Conservation (phyloP, 2,329 filamentous ascomycete genomes). For the Stachybotrys elegans region DNA sequence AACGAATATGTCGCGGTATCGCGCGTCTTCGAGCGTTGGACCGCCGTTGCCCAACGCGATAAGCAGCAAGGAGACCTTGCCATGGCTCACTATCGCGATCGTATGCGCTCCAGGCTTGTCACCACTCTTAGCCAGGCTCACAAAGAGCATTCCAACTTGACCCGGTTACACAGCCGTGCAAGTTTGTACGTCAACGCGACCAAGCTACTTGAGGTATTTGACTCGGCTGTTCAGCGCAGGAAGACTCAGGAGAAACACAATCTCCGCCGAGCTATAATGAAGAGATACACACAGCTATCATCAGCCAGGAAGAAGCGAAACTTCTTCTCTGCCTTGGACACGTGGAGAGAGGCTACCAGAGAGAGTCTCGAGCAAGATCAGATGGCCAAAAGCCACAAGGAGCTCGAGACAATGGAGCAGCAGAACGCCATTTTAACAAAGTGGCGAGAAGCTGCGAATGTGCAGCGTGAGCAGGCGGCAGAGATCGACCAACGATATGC, state of each 20-base stretch:
- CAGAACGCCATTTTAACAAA: constrained; percentile 7
- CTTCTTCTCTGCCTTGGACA: constrained; percentile 24
- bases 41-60: constrained; percentile 6
- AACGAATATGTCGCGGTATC: constrained; percentile 24
- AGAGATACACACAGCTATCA: constrained; percentile 28
- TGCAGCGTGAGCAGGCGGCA: constrained; percentile 12
- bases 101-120: constrained; percentile 10
- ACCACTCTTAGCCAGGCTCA: constrained; percentile 9
- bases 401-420: constrained; percentile 8
- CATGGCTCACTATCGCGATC: constrained; percentile 7
- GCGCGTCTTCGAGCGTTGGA: constrained; percentile 23
- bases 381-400: constrained; percentile 11
- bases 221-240: constrained; percentile 16
- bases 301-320: constrained; percentile 24
- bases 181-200: constrained; percentile 25
- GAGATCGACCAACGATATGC: constrained; percentile 14
- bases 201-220: constrained; percentile 19
- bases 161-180: constrained; percentile 18
- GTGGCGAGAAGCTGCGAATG: constrained; percentile 16
- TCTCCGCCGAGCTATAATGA: constrained; percentile 27
- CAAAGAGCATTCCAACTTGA: constrained; percentile 10
- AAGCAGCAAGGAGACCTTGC: constrained; percentile 11
- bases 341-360: constrained; percentile 19
- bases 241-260: constrained; percentile 20
- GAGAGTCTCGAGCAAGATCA: constrained; percentile 9